Base-by-base conservation (phyloP, 176 grass and related monocot genomes). In the Lolium perenne region DNA sequence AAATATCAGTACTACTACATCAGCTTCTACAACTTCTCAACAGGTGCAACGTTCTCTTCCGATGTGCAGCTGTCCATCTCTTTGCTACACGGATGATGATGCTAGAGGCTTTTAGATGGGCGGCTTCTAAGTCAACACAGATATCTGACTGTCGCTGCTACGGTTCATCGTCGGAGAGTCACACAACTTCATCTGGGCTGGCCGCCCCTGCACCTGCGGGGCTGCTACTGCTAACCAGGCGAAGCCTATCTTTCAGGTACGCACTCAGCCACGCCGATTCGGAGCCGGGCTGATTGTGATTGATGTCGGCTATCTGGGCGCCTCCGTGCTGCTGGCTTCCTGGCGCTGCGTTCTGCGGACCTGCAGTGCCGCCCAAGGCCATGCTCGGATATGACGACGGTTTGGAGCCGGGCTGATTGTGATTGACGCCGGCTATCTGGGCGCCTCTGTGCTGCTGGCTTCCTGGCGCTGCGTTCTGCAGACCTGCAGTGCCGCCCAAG, bases 151-250 rank as follows among this genome's bases (percentile, higher is more conserved):
- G 32, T 35, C 32, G 32, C 32, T 35, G 32, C 32, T 35, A 35
- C 2, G 32, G 6, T 6, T 90, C 84, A 9, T 87, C 81, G 20
- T 91, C 89, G 26, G 80, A 76, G 20, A 91, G 26, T 68, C 85
- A 84, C 58, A 91, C 32, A 35, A 3, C 32, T 35, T 35, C 32
- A 35, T 35, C 32, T 35, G 32, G 32, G 32, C 32, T 35, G 32
- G 32, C 75, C 41, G 1, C 41, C 6, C 6, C 41, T 7, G 32
- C 32, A 35, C 32, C 32, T 43, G 41, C 7, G 6, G 41, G 21
- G 3, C 29, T 41, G 71, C n/a, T 40, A 20, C 49, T 29, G 29
- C 32, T 35, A 35, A 35, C 40, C 55, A 25, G 32, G 3, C 12
- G 38, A 51, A 38, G 38, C 80, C 74, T 74, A 8, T 6, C 66